Conservation (phyloP, 257 asterid genomes). For the Petunia axillaris region DNA sequence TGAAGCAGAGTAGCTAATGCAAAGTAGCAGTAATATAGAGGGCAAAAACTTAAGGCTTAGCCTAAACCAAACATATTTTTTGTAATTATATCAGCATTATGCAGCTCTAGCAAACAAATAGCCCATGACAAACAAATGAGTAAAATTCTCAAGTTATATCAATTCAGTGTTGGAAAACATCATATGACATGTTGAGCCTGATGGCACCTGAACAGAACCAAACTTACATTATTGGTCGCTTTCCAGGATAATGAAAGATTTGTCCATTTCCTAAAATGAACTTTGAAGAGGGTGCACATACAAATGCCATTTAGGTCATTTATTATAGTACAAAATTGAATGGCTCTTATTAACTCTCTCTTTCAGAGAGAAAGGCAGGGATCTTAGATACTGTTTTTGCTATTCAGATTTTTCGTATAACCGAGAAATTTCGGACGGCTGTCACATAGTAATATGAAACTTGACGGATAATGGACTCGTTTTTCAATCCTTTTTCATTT, state of each 20-base stretch:
- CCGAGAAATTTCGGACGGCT: too few relatives aligned
- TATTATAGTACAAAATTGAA: not conserved
- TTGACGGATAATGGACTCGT: not conserved
- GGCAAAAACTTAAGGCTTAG: not conserved
- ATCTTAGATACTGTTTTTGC: not conserved
- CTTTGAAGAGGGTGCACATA: not conserved
- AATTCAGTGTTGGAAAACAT: slow-evolving; percentile 19
- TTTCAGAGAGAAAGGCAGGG: not conserved
- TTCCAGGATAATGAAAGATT: slow-evolving; percentile 26
- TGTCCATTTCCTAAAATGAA: slow-evolving; percentile 42
- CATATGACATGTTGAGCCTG: slow-evolving; percentile 49
- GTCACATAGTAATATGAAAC: not conserved
- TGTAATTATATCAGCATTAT: not conserved
- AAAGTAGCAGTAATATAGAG: not conserved
- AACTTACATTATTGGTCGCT: slow-evolving; percentile 36
- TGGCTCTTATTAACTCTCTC: not conserved
- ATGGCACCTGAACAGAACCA: slow-evolving; percentile 59
- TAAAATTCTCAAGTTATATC: not conserved
- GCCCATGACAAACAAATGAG: not conserved
- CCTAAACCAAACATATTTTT: slow-evolving; percentile 9
- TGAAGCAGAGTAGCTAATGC: not conserved
- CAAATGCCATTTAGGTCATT: slow-evolving; percentile 22
- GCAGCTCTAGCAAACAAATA: not conserved
- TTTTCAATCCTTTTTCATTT: not conserved
- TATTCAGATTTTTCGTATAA: not conserved